A percentile compares a stretch with the other conserved stretches of the same genome.
Evolutionary conservation across 2,329 filamentous ascomycete genomes (phyloP).

Genomic region (Curvularia spicifera): DNA sequence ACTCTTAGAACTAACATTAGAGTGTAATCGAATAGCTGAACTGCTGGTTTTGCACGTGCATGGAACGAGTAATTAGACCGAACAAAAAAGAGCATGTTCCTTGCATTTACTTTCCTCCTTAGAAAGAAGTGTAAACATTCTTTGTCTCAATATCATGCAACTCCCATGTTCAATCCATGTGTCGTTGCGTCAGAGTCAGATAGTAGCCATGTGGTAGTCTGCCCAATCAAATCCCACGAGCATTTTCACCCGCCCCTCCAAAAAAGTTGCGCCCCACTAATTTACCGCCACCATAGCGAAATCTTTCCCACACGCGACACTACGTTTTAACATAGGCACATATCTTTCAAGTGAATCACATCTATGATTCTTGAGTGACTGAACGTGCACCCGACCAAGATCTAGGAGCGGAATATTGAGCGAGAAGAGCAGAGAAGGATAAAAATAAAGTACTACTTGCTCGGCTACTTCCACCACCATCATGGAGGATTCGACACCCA

Average conservation of each 20-base stretch:
- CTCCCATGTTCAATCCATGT: not conserved
- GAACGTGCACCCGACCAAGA: not conserved
- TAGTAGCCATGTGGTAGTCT: not conserved
- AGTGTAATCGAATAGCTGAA: no score
- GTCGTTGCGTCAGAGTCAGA: not conserved
- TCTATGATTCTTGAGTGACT: not conserved
- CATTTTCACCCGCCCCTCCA: constrained; percentile 7
- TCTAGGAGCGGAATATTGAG: not conserved
- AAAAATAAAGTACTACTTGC: not conserved
- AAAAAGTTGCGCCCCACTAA: constrained; percentile 22
- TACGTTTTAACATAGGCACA: constrained; percentile 7
- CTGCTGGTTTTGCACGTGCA: not conserved
- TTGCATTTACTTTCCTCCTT: not conserved
- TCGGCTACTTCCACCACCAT: not conserved
- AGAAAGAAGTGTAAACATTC: not conserved
- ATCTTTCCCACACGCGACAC: constrained; percentile 16
- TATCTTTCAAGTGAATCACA: not conserved
- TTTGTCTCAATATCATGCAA: not conserved
- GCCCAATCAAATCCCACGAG: constrained; percentile 15
- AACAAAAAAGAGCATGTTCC: not conserved
- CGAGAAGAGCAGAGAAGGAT: not conserved
- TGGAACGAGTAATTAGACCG: not conserved
- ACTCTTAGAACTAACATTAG: no score
- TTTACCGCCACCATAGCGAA: constrained; percentile 27
- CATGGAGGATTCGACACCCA: constrained; percentile 17